Percentiles rank a stretch among this genome's conserved stretches.
These are phyloP conservation scores for Penium margaritaceum DNA, from an alignment of 139 green algal genomes.

Conservation along the genomic window DNA sequence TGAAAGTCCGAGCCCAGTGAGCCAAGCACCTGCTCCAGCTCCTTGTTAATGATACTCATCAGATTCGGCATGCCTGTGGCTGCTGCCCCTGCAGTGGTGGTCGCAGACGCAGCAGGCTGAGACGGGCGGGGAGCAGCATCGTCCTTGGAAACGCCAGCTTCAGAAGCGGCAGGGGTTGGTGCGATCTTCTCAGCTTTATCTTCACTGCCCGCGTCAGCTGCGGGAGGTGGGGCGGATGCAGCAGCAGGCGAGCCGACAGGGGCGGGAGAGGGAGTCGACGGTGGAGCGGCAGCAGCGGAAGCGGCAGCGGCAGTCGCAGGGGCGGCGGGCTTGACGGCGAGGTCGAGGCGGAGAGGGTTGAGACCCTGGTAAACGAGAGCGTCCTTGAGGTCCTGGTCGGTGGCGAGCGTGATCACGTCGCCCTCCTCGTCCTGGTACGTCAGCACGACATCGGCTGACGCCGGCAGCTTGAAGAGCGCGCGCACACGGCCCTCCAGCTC, in stretches of 20 bases:
- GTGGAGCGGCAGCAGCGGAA: conserved; percentile 9
- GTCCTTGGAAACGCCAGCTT: too few species aligned
- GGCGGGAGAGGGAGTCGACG: neutral
- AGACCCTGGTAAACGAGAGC: conserved; percentile 24
- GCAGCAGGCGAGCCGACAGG: neutral
- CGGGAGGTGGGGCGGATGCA: conserved; percentile 6
- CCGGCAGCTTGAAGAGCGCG: conserved; percentile 27
- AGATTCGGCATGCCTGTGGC: too few species aligned
- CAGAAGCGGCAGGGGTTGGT: conserved; percentile 6
- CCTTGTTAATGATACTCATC: too few species aligned
- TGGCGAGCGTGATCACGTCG: conserved; percentile 31
- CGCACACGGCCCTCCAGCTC: too few species aligned
- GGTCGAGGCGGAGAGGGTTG: conserved; percentile 35
- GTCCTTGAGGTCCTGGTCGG: conserved; percentile 31
- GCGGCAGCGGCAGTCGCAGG: neutral
- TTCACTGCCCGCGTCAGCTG: neutral
- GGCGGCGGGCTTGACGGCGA: neutral
- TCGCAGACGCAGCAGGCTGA: too few species aligned
- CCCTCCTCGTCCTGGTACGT: conserved; percentile 35
- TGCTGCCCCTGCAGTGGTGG: too few species aligned
- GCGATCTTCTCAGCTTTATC: neutral
- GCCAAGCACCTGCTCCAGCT: too few species aligned
- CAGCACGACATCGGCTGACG: neutral
- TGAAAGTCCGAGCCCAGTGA: too few species aligned
- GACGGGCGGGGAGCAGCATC: too few species aligned